A percentile compares a stretch with the other conserved stretches of the same genome.
These are phyloP conservation scores for Trichoderma sp. DNA, from an alignment of 2,329 filamentous ascomycete species.

Conservation along the genomic window DNA sequence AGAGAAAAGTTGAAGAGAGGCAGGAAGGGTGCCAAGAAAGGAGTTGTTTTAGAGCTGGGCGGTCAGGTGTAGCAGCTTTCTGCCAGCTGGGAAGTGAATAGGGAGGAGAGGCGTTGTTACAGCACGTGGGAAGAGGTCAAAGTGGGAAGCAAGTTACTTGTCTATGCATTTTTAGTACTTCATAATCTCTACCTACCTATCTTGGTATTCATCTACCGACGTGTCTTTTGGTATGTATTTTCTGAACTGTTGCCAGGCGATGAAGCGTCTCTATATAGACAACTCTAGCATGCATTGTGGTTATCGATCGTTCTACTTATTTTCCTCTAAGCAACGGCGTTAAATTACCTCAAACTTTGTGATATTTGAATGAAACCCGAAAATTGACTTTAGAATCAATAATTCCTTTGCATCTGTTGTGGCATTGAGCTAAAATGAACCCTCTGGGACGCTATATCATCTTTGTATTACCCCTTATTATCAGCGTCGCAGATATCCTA, in stretches of 20 bases:
- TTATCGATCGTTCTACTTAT: background rate
- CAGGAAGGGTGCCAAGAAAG: background rate
- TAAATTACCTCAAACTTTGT: accelerated
- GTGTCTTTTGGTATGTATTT: background rate
- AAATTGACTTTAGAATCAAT: background rate
- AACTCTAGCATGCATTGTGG: background rate
- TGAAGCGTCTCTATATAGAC: background rate
- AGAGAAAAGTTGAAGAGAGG: background rate
- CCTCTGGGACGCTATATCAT: background rate
- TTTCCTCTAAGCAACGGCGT: background rate
- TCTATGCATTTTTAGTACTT: background rate
- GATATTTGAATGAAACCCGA: accelerated
- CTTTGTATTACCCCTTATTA: background rate
- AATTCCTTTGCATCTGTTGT: background rate
- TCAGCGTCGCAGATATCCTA: background rate
- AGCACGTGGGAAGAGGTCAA: background rate
- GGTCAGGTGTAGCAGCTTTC: background rate
- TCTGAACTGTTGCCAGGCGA: background rate
- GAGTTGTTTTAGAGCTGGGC: background rate
- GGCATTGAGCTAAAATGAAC: no score
- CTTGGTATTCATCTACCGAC: background rate
- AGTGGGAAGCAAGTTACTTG: background rate
- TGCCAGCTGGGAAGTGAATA: background rate
- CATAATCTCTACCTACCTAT: background rate
- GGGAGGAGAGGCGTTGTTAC: background rate